Conservation (phyloP, 345 rosid species). For the Dovyalis caffra region DNA sequence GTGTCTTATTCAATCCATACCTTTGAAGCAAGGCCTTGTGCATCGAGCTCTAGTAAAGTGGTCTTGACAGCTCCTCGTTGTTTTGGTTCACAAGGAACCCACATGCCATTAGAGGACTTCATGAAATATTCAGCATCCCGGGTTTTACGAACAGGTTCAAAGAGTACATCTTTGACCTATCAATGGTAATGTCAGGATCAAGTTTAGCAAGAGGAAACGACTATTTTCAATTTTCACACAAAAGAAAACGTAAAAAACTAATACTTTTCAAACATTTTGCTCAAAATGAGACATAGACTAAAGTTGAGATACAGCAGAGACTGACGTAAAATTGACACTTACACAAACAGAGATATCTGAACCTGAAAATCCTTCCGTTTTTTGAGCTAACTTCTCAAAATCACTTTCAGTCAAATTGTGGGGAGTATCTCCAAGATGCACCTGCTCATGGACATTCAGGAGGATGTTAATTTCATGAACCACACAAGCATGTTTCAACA, state of each 20-base stretch:
- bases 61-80: conserved; percentile 73
- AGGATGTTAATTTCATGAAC: neutral
- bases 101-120: conserved; percentile 53
- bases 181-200: neutral
- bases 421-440: conserved; percentile 93
- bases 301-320: neutral
- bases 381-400: conserved; percentile 71
- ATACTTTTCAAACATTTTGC: neutral
- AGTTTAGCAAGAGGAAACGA: neutral
- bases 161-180: conserved; percentile 88
- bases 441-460: conserved; percentile 37
- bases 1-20: conserved; percentile 28
- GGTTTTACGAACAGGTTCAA: conserved; percentile 90
- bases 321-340: conserved; percentile 22
- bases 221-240: neutral
- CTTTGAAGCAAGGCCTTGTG: conserved; percentile 64
- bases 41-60: conserved; percentile 74
- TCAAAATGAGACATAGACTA: neutral
- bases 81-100: conserved; percentile 83
- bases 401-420: conserved; percentile 74
- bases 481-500: neutral
- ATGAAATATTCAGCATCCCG: conserved; percentile 76
- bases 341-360: conserved; percentile 95
- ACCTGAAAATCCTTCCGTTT: conserved; percentile 87
- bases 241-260: neutral